Conservation (phyloP, 2,329 filamentous ascomycete genomes). For the Aspergillus neoniger region DNA sequence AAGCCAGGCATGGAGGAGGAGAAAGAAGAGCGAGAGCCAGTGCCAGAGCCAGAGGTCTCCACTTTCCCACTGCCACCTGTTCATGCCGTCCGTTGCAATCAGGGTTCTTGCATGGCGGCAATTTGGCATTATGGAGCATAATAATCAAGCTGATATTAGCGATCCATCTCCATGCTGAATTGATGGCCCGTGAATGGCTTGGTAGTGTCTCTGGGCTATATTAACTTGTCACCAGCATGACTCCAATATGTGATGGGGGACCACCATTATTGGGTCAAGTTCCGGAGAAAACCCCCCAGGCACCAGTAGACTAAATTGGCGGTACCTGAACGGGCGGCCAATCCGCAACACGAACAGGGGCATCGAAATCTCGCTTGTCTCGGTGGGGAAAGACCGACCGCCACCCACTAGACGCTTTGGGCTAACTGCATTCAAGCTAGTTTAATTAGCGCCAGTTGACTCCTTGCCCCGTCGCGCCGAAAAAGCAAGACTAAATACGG, state of each 20-base stretch:
- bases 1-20: not conserved
- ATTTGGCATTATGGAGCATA: not conserved
- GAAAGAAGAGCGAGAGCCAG: not conserved
- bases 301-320: constrained; percentile 19
- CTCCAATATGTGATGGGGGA: not conserved
- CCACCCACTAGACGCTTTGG: constrained; percentile 18
- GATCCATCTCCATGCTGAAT: not conserved
- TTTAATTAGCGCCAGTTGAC: constrained; percentile 19
- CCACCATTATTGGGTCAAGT: constrained; percentile 15
- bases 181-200: not conserved
- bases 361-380: constrained; percentile 29
- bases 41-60: not conserved
- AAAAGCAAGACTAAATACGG: not conserved
- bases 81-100: constrained; percentile 1
- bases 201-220: not conserved
- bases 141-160: not conserved
- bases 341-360: constrained; percentile 14
- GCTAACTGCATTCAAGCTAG: constrained; percentile 16
- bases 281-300: constrained; percentile 20
- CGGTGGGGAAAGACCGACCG: constrained; percentile 17
- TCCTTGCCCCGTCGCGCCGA: constrained; percentile 5
- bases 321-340: constrained; percentile 25
- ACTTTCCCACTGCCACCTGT: constrained; percentile 2
- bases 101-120: constrained; percentile 2
- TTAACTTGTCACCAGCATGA: not conserved